These are phyloP conservation scores for Rhizopogon vinicolor DNA, from an alignment of 768 basidiomycete genomes.

Conservation along the genomic window DNA sequence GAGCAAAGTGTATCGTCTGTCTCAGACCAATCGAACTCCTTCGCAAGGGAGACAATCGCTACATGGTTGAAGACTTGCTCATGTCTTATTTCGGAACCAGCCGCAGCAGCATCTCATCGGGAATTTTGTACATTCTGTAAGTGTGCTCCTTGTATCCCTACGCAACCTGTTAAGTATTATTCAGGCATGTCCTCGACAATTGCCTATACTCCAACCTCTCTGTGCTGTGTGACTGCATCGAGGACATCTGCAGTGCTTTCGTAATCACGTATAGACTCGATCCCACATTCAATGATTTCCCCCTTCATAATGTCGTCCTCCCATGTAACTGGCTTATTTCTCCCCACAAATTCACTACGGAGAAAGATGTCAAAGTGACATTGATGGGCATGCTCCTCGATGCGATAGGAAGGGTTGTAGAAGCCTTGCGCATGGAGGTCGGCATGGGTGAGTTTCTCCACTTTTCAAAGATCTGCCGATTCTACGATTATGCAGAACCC, in stretches of 20 bases:
- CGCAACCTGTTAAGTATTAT: background rate
- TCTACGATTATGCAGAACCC: background rate
- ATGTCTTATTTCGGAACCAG: conserved; percentile 21
- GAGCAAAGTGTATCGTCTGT: conserved; percentile 24
- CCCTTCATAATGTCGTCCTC: conserved; percentile 43
- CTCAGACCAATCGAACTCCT: conserved; percentile 1
- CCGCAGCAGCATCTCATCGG: conserved; percentile 24
- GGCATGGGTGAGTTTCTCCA: conserved; percentile 19
- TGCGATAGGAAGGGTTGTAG: conserved; percentile 20
- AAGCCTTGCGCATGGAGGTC: conserved; percentile 23
- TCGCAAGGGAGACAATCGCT: conserved; percentile 10
- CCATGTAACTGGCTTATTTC: conserved; percentile 48
- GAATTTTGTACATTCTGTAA: conserved; percentile 20
- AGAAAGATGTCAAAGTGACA: conserved; percentile 8
- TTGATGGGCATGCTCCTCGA: conserved; percentile 9
- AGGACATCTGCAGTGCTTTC: conserved; percentile 39
- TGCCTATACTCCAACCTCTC: conserved; percentile 39
- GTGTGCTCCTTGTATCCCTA: background rate
- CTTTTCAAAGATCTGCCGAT: background rate
- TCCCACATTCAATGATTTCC: background rate
- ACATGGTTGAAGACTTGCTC: conserved; percentile 31
- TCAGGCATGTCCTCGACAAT: conserved; percentile 39
- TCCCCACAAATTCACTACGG: conserved; percentile 9
- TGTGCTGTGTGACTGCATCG: conserved; percentile 48
- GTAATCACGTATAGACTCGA: conserved; percentile 31